Percentiles rank a stretch among this genome's conserved stretches.
Conservation (phyloP, 805 yeast species). For the Lipomyces sp. region DNA sequence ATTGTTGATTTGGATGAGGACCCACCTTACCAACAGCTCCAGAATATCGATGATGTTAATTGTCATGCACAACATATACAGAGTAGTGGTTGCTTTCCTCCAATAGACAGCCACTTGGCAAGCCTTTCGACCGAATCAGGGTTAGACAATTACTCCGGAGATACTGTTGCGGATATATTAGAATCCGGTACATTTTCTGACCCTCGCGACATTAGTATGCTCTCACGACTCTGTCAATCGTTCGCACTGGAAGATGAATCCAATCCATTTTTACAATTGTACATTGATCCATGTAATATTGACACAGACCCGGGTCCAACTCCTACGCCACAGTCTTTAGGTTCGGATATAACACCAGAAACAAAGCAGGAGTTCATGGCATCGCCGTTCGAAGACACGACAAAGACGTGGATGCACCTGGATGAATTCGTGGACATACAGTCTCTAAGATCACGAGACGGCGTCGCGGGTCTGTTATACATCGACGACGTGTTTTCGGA, state of each 20-base stretch:
- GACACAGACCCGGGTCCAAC: neutral
- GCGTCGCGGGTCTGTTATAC: neutral
- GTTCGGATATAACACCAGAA: neutral
- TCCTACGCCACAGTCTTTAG: neutral
- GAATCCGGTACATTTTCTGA: neutral
- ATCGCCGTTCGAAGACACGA: neutral
- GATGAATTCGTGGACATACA: neutral
- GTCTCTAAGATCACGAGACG: neutral
- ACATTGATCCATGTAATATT: neutral
- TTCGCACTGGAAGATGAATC: neutral
- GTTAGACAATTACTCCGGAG: neutral
- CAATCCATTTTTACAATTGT: neutral
- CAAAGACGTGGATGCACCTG: neutral
- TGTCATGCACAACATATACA: neutral
- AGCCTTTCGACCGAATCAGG: neutral
- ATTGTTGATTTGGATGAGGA: neutral
- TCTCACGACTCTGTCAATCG: neutral
- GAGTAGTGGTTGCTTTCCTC: neutral
- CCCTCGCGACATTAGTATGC: neutral
- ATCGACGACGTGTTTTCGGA: slow-evolving; percentile 1
- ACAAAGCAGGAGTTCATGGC: neutral
- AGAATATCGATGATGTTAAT: neutral
- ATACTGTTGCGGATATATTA: neutral
- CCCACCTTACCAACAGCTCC: neutral
- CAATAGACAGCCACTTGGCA: neutral